A percentile compares a stretch with the other conserved stretches of the same genome.
Evolutionary conservation across 2,329 filamentous ascomycete genomes (phyloP).

Genomic region (Pseudocercospora musae): DNA sequence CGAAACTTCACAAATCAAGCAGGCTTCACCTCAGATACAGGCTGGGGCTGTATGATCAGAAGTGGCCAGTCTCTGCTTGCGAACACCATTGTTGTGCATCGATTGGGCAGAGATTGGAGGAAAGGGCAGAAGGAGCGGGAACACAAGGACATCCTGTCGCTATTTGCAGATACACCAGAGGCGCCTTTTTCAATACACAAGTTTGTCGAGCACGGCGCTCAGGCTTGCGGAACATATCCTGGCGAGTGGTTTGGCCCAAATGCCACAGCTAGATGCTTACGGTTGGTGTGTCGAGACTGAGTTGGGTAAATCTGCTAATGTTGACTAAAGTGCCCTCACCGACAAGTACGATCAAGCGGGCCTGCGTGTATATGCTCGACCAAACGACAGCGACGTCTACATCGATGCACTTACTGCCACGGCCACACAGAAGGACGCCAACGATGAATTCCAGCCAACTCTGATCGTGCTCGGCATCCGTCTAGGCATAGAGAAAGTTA

Average conservation of each 20-base stretch:
- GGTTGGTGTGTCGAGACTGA: conserved; percentile 55
- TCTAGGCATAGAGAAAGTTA: conserved; percentile 90
- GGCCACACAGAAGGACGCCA: conserved; percentile 59
- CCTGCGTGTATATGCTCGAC: conserved; percentile 81
- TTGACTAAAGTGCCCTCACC: conserved; percentile 65
- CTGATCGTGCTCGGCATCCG: conserved; percentile 85
- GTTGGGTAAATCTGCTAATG: conserved; percentile 11
- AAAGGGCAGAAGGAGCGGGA: conserved; percentile 54
- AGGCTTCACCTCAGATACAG: conserved; percentile 88
- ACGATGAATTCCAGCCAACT: conserved; percentile 71
- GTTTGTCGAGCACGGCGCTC: conserved; percentile 84
- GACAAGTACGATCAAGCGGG: conserved; percentile 60
- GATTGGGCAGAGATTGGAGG: conserved; percentile 83
- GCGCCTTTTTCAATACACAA: conserved; percentile 93
- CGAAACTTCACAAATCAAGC: conserved; percentile 74
- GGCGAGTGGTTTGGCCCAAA: conserved; percentile 99
- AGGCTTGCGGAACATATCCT: conserved; percentile 86
- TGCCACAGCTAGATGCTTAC: conserved; percentile 88
- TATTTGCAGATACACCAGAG: conserved; percentile 82
- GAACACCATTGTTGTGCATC: conserved; percentile 71
- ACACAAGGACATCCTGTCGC: conserved; percentile 68
- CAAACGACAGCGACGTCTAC: conserved; percentile 88
- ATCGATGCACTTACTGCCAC: conserved; percentile 81
- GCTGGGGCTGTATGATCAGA: conserved; percentile 98
- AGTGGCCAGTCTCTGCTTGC: conserved; percentile 91